Percentiles rank a stretch among this genome's conserved stretches.
Conservation (phyloP, 2,329 filamentous ascomycete genomes). For the Lachnellula hyalina region DNA sequence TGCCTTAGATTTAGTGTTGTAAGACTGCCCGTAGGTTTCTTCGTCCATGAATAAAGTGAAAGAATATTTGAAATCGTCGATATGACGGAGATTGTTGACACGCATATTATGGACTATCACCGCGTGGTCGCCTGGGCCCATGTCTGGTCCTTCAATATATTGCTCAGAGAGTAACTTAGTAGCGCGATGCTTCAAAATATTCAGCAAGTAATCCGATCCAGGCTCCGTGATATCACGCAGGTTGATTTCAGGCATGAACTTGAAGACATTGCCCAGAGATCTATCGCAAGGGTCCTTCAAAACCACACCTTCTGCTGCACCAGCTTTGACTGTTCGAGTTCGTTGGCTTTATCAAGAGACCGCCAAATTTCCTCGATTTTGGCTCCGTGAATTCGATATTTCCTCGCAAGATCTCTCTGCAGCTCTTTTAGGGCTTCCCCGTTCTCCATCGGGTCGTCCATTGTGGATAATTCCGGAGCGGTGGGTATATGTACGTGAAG, state of each 20-base stretch:
- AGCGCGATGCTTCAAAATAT: slow-evolving; percentile 36
- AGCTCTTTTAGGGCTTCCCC: slow-evolving; percentile 23
- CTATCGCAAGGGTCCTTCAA: slow-evolving; percentile 33
- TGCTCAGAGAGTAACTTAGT: slow-evolving; percentile 33
- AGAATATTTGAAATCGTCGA: slow-evolving; percentile 27
- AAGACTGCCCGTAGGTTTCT: slow-evolving; percentile 35
- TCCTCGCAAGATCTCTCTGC: slow-evolving; percentile 36
- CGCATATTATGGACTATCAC: slow-evolving; percentile 34
- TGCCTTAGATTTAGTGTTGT: slow-evolving; percentile 18
- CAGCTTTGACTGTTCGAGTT: slow-evolving; percentile 32
- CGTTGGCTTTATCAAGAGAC: slow-evolving; percentile 34
- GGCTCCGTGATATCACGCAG: slow-evolving; percentile 36
- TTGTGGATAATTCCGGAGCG: background rate
- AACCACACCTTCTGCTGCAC: slow-evolving; percentile 31
- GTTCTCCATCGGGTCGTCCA: background rate
- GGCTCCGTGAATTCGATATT: slow-evolving; percentile 34
- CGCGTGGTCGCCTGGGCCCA: slow-evolving; percentile 32
- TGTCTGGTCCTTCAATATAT: slow-evolving; percentile 30
- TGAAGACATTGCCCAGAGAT: slow-evolving; percentile 35
- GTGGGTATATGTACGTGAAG: background rate
- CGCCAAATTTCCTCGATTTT: slow-evolving; percentile 37
- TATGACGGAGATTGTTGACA: slow-evolving; percentile 31
- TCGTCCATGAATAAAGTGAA: slow-evolving; percentile 36
- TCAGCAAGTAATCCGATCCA: slow-evolving; percentile 34
- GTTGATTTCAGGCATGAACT: slow-evolving; percentile 41